These are phyloP conservation scores for Cryptomeria japonica DNA, from an alignment of 75 land plant species.

Conservation along the genomic window DNA sequence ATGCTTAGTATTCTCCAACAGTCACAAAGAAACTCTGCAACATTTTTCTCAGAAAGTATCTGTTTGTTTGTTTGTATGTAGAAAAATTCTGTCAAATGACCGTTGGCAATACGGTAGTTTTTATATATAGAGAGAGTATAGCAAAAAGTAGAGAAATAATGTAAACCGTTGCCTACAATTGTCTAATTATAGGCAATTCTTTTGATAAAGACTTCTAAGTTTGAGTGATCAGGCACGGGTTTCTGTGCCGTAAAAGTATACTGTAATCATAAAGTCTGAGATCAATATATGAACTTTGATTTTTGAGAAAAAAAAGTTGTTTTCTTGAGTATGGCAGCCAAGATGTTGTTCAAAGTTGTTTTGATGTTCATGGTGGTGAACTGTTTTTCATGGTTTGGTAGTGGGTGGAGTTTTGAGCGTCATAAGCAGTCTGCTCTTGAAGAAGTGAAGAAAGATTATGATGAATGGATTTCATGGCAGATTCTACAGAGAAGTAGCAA, in stretches of 20 bases:
- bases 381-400: background rate
- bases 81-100: background rate
- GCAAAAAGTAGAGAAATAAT: background rate
- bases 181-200: background rate
- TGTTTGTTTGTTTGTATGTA: background rate
- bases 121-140: background rate
- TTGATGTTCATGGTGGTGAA: background rate
- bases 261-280: background rate
- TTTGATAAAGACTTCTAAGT: background rate
- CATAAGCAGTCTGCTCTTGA: background rate
- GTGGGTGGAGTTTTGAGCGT: background rate
- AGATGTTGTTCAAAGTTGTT: background rate
- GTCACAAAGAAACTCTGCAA: background rate
- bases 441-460: background rate
- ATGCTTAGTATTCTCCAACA: background rate
- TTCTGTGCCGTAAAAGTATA: background rate
- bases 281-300: background rate
- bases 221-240: background rate
- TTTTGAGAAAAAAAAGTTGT: background rate
- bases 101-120: background rate
- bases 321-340: background rate
- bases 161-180: background rate
- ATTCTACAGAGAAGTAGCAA: background rate
- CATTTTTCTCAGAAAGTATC: background rate
- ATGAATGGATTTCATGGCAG: conserved; percentile 13